Percentiles rank a stretch among this genome's conserved stretches.
These are phyloP conservation scores for Larix kaempferi DNA, from an alignment of 75 land plant genomes.

Conservation along the genomic window DNA sequence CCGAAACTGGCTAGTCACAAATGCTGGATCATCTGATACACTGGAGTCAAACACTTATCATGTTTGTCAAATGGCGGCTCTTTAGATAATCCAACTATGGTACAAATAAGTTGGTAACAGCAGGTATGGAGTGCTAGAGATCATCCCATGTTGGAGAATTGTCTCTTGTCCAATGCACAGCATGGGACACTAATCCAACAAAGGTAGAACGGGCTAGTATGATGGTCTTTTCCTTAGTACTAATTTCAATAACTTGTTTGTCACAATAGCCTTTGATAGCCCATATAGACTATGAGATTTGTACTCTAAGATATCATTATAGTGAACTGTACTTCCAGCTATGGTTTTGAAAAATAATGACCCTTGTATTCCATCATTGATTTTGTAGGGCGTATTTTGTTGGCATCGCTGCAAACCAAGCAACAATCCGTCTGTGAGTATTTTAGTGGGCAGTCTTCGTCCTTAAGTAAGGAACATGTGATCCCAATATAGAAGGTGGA, in stretches of 20 bases:
- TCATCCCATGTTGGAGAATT: conserved; percentile 81
- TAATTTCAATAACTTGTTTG: conserved; percentile 46
- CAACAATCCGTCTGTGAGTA: conserved; percentile 50
- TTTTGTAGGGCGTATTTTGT: conserved; percentile 80
- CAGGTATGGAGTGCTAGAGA: conserved; percentile 63
- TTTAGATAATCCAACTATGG: no score
- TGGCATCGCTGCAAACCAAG: conserved; percentile 63
- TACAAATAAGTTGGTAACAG: no score
- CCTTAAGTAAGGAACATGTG: conserved; percentile 45
- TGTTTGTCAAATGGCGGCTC: no score
- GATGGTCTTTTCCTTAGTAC: conserved; percentile 58
- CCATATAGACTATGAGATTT: conserved; percentile 77
- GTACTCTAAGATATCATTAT: conserved; percentile 56
- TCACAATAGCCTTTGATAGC: conserved; percentile 63
- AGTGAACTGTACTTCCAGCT: conserved; percentile 66
- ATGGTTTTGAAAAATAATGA: conserved; percentile 64
- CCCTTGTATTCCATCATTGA: conserved; percentile 48
- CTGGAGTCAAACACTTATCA: no score
- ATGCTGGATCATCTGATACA: no score
- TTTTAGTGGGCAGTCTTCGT: conserved; percentile 19
- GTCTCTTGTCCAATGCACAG: conserved; percentile 90
- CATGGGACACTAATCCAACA: conserved; percentile 62
- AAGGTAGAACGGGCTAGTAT: conserved; percentile 69
- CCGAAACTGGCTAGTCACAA: no score
- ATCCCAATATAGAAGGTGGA: conserved; percentile 79